Evolutionary conservation across 495 filamentous ascomycete genomes (phyloP).

Genomic region (Glutinoglossum americanum): DNA sequence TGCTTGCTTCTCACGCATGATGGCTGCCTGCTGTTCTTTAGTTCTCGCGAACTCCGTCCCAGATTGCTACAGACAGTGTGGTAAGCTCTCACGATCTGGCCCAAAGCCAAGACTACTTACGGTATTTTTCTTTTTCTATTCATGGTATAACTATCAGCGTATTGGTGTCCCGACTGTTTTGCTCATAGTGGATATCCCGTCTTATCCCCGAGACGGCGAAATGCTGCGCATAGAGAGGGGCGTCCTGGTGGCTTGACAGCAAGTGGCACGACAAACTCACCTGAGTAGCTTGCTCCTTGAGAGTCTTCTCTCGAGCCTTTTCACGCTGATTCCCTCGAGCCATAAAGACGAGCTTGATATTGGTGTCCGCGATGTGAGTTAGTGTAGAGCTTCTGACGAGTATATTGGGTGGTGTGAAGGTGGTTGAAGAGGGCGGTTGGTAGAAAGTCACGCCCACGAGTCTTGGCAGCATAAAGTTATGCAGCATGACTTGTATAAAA

Average conservation of each 20-base stretch:
- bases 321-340: slow-evolving; percentile 87
- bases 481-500: background rate
- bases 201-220: slow-evolving; percentile 11
- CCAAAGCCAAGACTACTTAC: slow-evolving; percentile 14
- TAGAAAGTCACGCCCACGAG: too few relatives aligned
- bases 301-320: slow-evolving; percentile 61
- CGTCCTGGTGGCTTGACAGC: too few relatives aligned
- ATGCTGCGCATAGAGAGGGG: background rate
- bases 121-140: slow-evolving; percentile 46
- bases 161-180: background rate
- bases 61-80: slow-evolving; percentile 18
- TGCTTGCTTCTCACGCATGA: slow-evolving; percentile 80
- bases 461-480: background rate
- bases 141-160: slow-evolving; percentile 19
- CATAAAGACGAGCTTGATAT: slow-evolving; percentile 28
- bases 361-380: background rate
- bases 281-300: slow-evolving; percentile 35
- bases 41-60: slow-evolving; percentile 48
- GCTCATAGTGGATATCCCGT: background rate
- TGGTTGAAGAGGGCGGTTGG: too few relatives aligned
- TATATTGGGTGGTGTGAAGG: too few relatives aligned
- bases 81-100: slow-evolving; percentile 9
- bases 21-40: slow-evolving; percentile 56
- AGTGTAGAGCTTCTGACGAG: background rate
- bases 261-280: slow-evolving; percentile 20